Conservation (phyloP, 345 rosid genomes). For the Arabidopsis suecica region DNA sequence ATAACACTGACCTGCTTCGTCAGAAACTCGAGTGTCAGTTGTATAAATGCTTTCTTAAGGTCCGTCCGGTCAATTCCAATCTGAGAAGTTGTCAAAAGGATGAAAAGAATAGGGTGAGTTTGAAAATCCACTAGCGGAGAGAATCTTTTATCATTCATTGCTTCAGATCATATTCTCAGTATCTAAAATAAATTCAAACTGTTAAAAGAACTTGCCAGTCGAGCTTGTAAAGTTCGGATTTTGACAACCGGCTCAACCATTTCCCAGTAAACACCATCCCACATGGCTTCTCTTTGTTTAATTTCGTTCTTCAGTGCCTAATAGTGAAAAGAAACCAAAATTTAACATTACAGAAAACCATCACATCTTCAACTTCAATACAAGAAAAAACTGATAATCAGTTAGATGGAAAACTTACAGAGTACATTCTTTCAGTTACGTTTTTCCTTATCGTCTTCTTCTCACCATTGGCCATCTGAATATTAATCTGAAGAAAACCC, state of each 20-base stretch:
- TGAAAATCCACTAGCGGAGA: neutral
- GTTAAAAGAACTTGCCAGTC: constrained; percentile 64
- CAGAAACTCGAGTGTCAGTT: constrained; percentile 84
- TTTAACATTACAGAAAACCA: constrained; percentile 22
- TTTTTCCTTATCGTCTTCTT: constrained; percentile 74
- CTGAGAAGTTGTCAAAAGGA: constrained; percentile 51
- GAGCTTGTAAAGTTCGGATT: constrained; percentile 88
- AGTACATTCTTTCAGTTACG: constrained; percentile 89
- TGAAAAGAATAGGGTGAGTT: constrained; percentile 13
- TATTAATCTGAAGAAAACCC: constrained; percentile 63
- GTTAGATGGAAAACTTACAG: constrained; percentile 61
- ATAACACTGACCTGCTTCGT: constrained; percentile 74
- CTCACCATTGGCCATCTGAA: constrained; percentile 73
- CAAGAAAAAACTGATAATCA: constrained; percentile 3
- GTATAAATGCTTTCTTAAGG: constrained; percentile 71
- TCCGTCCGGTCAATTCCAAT: constrained; percentile 83
- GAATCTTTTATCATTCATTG: constrained; percentile 2
- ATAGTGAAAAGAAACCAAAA: constrained; percentile 15
- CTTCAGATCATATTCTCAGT: neutral
- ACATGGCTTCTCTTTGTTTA: constrained; percentile 75
- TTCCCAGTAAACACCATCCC: constrained; percentile 86
- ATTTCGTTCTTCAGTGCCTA: constrained; percentile 90
- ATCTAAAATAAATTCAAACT: neutral
- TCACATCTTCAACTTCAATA: neutral
- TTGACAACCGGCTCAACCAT: constrained; percentile 83